Evolutionary conservation across 495 filamentous ascomycete species (phyloP).

Genomic region (Staphylotrichum longicolle): DNA sequence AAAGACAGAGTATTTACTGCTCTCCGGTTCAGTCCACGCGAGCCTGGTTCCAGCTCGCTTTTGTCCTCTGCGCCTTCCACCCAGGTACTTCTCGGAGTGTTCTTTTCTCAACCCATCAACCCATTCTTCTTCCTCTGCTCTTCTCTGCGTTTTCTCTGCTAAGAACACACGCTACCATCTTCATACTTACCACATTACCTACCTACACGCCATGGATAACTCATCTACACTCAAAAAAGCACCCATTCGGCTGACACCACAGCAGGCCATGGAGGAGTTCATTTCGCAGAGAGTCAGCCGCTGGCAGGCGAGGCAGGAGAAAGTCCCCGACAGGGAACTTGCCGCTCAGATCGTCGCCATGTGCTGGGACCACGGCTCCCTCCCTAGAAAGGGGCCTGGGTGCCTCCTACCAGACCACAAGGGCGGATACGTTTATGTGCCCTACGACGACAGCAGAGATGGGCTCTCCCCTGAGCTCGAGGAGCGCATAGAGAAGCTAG

Average conservation of each 20-base stretch:
- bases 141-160: neutral
- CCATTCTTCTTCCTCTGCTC: neutral
- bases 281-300: conserved; percentile 18
- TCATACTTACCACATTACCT: neutral
- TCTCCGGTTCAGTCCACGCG: neutral
- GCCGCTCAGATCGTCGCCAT: neutral
- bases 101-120: neutral
- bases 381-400: neutral
- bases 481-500: conserved; percentile 8
- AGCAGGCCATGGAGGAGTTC: conserved; percentile 22
- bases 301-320: conserved; percentile 19
- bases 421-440: conserved; percentile 13
- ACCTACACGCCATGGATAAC: neutral
- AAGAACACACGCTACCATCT: neutral
- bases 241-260: neutral
- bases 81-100: neutral
- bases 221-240: neutral
- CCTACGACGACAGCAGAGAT: conserved; percentile 13
- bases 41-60: conserved; percentile 1
- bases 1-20: neutral
- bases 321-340: neutral
- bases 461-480: neutral
- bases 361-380: neutral
- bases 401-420: conserved; percentile 2
- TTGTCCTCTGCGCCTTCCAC: conserved; percentile 10